Base-by-base conservation (phyloP, 805 yeast genomes). In the Hemisphaericaspora nanyangensis region DNA sequence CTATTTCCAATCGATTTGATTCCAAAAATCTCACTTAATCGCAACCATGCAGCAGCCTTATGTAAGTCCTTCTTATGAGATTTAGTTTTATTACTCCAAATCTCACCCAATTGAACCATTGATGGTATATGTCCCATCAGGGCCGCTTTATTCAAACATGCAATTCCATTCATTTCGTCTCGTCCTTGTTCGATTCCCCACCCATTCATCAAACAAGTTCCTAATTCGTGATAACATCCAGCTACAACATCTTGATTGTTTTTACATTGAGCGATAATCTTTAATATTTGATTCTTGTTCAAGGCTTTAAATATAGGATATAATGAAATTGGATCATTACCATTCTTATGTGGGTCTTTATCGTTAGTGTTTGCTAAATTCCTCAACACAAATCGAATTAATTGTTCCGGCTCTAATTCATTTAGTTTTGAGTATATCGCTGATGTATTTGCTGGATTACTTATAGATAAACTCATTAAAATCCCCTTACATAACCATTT, bases 41-140 rank as follows among this genome's bases (percentile, higher is more conserved):
- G 67, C 41, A 77, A 74, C 81, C 89, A 82, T 10, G 80, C 77
- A 2, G 90, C 85, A 3, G 91, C 86, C 50, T 74, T 64, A 33
- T 61, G 56, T 35, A 71, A 55, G 53, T 85, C 85, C 49, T 77
- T 80, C 58, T 78, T 78, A 38, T 78, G 69, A 8, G 58, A 55
- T 46, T 67, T 68, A 2, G 82, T 72, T 46, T 77, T 79, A 22
- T 70, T 65, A 37, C 77, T 65, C 82, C 86, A 85, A n/a, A 84
- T 59, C 38, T 68, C 73, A 1, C 91, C 95, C 29, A 86, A 76
- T 43, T 79, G 77, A 18, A 78, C 65, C 80, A 83, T 77, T 0
- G 89, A 81, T 42, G 81, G 84, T 1, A 74, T 67, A 48, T 79
- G 77, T 2, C 91, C 93, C 54, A 80, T 58, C 7, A 80, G 65